Conservation (phyloP, 208 protist species). For the Tetramitus jugosus region DNA sequence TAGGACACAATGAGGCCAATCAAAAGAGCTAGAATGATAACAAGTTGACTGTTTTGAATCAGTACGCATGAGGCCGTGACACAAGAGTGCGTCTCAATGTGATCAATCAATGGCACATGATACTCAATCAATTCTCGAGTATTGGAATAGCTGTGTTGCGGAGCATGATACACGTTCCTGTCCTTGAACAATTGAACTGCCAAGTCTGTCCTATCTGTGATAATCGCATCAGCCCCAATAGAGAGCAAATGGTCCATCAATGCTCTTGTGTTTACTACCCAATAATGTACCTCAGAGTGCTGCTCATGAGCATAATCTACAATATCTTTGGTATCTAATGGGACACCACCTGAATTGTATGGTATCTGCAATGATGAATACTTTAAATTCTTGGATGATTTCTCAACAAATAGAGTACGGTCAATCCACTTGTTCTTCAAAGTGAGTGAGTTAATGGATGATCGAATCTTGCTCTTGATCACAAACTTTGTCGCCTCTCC, state of each 20-base stretch:
- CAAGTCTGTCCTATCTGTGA: constrained; percentile 14
- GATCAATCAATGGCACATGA: no score
- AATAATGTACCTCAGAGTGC: constrained; percentile 2
- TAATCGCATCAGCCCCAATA: background rate
- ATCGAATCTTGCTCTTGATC: background rate
- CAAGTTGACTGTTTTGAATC: no score
- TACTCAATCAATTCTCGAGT: no score
- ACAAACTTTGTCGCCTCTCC: background rate
- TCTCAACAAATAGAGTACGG: background rate
- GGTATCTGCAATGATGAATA: no score
- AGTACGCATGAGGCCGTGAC: no score
- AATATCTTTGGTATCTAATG: background rate
- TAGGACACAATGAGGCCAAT: no score
- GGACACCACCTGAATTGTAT: background rate
- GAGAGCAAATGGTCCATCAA: background rate
- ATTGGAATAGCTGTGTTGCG: no score
- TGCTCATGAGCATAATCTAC: background rate
- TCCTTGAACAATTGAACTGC: background rate
- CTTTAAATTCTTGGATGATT: no score
- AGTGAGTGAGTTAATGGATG: no score
- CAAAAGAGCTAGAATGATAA: no score
- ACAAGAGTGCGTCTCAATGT: no score
- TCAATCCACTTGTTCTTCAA: no score
- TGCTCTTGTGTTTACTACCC: background rate
- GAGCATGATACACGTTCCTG: background rate